Percentiles rank a stretch among this genome's conserved stretches.
Evolutionary conservation across 768 basidiomycete species (phyloP).

Genomic region (Daedalea quercina): DNA sequence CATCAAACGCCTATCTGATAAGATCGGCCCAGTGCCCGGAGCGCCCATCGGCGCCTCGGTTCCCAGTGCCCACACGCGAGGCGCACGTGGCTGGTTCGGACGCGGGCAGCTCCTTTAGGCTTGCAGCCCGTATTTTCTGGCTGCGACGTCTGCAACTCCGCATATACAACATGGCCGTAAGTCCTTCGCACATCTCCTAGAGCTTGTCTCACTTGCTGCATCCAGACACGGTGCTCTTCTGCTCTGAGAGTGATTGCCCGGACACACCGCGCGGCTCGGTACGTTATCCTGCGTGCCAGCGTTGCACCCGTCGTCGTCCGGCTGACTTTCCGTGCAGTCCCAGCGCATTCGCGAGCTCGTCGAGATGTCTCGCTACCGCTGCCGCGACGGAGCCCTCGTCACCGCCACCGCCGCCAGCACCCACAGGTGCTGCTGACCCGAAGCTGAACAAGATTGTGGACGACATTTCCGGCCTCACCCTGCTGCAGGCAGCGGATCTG

Average conservation of each 20-base stretch:
- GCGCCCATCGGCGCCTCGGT: too few species aligned
- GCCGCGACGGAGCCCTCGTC: conserved; percentile 34
- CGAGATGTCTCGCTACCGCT: conserved; percentile 49
- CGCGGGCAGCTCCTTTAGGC: neutral
- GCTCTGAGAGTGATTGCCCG: conserved; percentile 19
- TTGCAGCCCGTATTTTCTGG: conserved; percentile 13
- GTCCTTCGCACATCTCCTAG: conserved; percentile 2
- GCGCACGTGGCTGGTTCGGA: neutral
- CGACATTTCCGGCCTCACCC: conserved; percentile 81
- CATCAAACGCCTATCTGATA: neutral
- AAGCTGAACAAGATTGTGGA: conserved; percentile 82
- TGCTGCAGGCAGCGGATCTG: conserved; percentile 93
- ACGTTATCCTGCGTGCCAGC: neutral
- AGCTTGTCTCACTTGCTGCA: neutral
- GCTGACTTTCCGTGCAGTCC: conserved; percentile 9
- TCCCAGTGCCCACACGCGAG: conserved; percentile 2
- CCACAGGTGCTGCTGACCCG: conserved; percentile 43
- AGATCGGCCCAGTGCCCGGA: neutral
- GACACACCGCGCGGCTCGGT: conserved; percentile 11
- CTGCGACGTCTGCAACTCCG: conserved; percentile 1
- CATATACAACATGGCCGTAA: conserved; percentile 20
- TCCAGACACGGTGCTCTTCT: conserved; percentile 22
- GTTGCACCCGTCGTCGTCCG: neutral
- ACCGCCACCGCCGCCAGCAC: conserved; percentile 36
- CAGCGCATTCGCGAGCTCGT: conserved; percentile 18